Percentiles rank a stretch among this genome's conserved stretches.
Evolutionary conservation across 2,329 filamentous ascomycete species (phyloP).

Genomic region (Pezicula radicicola): DNA sequence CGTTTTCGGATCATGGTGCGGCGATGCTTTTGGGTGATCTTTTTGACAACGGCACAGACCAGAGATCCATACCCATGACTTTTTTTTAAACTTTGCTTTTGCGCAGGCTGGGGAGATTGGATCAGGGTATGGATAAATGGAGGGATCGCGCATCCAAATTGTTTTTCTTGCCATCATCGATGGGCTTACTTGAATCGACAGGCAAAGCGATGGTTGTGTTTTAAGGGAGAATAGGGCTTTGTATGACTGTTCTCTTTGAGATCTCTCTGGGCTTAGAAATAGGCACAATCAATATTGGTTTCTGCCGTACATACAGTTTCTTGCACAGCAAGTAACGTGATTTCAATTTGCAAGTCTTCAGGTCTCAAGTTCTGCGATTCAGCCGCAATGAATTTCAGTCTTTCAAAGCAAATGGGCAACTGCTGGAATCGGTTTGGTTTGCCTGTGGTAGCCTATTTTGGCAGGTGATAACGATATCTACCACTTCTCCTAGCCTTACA

Average conservation of each 20-base stretch:
- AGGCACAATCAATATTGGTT: constrained; percentile 22
- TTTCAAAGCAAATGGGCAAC: too few relatives aligned
- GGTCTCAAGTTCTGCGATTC: too few relatives aligned
- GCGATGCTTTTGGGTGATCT: neutral
- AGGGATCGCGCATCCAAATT: neutral
- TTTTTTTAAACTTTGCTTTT: constrained; percentile 1
- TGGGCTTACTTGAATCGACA: neutral
- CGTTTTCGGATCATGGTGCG: constrained; percentile 3
- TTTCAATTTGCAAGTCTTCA: too few relatives aligned
- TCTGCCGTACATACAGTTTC: constrained; percentile 14
- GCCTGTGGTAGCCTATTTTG: too few relatives aligned
- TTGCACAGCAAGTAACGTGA: too few relatives aligned
- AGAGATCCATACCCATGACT: neutral
- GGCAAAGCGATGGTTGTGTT: neutral
- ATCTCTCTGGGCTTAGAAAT: constrained; percentile 16
- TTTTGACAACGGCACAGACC: neutral
- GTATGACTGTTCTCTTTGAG: constrained; percentile 9
- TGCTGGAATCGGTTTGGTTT: too few relatives aligned
- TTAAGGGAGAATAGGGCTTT: constrained; percentile 1
- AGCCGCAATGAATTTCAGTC: too few relatives aligned
- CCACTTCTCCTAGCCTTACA: too few relatives aligned
- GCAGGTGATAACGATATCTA: too few relatives aligned
- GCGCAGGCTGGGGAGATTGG: neutral
- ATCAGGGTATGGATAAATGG: neutral
- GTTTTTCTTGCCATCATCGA: neutral